phyloP scores from a whole-genome alignment of 108 stramenopile species.

The Nitzschia sp. region DNA sequence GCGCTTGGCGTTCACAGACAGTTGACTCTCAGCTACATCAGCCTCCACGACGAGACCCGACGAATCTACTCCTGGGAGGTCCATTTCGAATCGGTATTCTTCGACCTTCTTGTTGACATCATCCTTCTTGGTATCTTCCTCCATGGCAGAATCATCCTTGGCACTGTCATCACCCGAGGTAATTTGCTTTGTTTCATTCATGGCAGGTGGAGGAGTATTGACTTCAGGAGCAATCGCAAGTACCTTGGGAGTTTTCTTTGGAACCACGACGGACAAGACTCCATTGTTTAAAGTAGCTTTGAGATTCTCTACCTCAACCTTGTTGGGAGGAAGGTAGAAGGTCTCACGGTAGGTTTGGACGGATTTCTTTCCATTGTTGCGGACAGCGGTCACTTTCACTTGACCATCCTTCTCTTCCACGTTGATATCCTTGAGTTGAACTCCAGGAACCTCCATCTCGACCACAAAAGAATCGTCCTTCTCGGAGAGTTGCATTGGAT shows the following conservation, averaged over 20 bases:
- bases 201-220: background rate
- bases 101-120: background rate
- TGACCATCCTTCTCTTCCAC: background rate
- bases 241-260: background rate
- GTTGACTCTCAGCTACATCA: too few relatives aligned
- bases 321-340: background rate
- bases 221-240: background rate
- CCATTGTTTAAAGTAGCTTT: background rate
- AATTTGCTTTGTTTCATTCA: background rate
- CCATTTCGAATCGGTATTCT: background rate
- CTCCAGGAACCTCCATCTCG: background rate
- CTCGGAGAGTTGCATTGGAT: too few relatives aligned
- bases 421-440: background rate
- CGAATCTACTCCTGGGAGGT: background rate
- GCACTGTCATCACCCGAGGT: background rate
- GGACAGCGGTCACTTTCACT: background rate
- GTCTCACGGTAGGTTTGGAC: background rate
- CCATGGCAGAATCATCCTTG: background rate
- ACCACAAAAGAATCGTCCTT: background rate
- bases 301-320: background rate
- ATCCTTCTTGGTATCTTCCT: too few relatives aligned
- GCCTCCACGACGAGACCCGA: background rate
- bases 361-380: background rate
- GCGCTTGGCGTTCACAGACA: too few relatives aligned
- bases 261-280: background rate